A percentile compares a stretch with the other conserved stretches of the same genome.
These are phyloP conservation scores for Dendrobium officinale DNA, from an alignment of 106 monocot genomes.

Conservation along the genomic window DNA sequence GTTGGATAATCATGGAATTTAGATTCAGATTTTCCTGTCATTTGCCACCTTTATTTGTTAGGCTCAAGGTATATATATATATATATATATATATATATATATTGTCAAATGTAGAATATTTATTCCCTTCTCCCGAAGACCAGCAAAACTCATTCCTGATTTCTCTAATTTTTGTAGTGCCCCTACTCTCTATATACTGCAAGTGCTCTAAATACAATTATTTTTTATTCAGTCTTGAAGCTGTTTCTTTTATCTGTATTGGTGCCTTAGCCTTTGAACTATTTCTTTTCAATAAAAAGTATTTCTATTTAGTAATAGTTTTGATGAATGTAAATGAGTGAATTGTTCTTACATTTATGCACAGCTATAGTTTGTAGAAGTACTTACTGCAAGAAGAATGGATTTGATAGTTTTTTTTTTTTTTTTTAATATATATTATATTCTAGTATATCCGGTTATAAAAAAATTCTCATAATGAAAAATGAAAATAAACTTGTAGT, in stretches of 20 bases:
- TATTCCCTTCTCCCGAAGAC: not conserved
- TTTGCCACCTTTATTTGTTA: not conserved
- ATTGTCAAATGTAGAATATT: not conserved
- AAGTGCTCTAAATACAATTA: conserved; percentile 2
- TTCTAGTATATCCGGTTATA: no score
- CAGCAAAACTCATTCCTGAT: not conserved
- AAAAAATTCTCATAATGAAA: no score
- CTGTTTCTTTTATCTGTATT: not conserved
- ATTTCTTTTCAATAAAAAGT: not conserved
- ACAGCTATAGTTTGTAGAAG: no score
- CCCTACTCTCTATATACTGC: not conserved
- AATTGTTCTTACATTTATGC: no score
- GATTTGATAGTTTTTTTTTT: no score
- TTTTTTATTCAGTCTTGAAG: not conserved
- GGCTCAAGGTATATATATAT: not conserved
- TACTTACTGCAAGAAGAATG: no score
- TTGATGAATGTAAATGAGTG: not conserved
- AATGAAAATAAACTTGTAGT: no score
- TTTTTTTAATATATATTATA: no score
- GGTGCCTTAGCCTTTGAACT: not conserved
- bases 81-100: conserved; percentile 3
- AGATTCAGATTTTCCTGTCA: not conserved
- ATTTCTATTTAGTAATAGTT: not conserved
- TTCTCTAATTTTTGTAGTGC: not conserved
- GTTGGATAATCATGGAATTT: not conserved